Evolutionary conservation across 805 yeast species (phyloP), one percentile per base, ranked within the genome.

Genomic region (Saturnispora dispora): DNA sequence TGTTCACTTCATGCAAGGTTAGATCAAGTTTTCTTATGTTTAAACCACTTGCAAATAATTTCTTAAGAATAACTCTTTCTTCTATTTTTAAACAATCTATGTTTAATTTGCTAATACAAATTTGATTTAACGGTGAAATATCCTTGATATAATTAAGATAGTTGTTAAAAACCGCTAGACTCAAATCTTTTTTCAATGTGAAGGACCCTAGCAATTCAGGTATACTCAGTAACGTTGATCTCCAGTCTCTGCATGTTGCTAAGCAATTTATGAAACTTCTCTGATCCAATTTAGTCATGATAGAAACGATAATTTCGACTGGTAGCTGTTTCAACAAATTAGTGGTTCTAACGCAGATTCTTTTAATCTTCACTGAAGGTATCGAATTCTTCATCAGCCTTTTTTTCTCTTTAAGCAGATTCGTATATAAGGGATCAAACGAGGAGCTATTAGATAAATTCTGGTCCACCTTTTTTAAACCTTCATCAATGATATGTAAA

Each of bases 171-270:
- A 28, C 36, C 6, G 30, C 13, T 15, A 42, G 42, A n/a, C 52
- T 54, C 18, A 52, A 18, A 17, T 23, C 17, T 17, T 25, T 32
- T 8, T 46, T 41, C 30, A 50, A 41, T 5, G 25, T 40, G 46
- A 46, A 50, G 15, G 48, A 50, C 5, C 51, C 50, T 20, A 53
- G 40, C 15, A 53, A 47, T 10, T 44, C 32, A 4, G 58, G 56
- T 4, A 51, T 44, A n/a, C 47, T 47, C 18, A 55, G 30, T 10
- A 53, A 41, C 6, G 46, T 47, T 20, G 42, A 15, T 46, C 58
- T 48, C 58, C 55, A 53, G 30, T 41, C 51, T 45, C 53, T 47
- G n/a, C 56, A 53, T 15, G 53, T 50, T 27, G 25, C n/a, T 27
- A 53, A 35, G 13, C 52, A 36, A 22, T 44, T 53, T 4, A 27